Evolutionary conservation across 73 alveolate species (phyloP).

Genomic region (Uronychia setigera): DNA sequence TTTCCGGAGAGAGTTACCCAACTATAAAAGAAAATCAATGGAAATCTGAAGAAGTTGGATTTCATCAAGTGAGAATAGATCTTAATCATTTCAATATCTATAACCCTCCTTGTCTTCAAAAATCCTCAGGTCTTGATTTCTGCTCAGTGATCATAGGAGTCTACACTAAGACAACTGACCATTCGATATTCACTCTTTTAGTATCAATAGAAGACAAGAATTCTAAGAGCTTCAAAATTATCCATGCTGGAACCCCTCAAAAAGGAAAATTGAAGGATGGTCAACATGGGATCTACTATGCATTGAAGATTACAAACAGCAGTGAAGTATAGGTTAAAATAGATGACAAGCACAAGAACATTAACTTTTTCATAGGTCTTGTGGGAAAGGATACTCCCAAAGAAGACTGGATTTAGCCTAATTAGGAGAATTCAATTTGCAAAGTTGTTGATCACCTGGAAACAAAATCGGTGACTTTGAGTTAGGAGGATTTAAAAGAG

Average conservation of each 20-base stretch:
- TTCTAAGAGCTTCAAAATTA: not conserved
- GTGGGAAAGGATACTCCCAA: too few species aligned
- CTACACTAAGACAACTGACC: not conserved
- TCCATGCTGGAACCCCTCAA: not conserved
- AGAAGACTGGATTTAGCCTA: too few species aligned
- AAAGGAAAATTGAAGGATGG: not conserved
- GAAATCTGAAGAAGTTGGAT: too few species aligned
- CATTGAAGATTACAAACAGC: not conserved
- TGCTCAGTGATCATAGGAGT: not conserved
- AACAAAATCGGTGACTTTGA: too few species aligned
- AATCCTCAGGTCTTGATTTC: not conserved
- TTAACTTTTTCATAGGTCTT: too few species aligned
- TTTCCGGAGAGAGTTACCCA: not conserved
- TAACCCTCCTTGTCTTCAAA: not conserved
- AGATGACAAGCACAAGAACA: too few species aligned
- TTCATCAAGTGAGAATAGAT: not conserved
- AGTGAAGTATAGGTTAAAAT: too few species aligned
- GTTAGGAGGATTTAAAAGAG: too few species aligned
- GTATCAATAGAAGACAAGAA: not conserved
- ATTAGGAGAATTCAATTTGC: too few species aligned
- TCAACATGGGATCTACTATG: not conserved
- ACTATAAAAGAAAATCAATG: not conserved
- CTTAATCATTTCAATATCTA: not conserved
- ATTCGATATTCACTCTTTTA: not conserved
- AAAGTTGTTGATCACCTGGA: too few species aligned